Evolutionary conservation across 2,329 filamentous ascomycete genomes (phyloP).

Genomic region (Trichoderma sp.): DNA sequence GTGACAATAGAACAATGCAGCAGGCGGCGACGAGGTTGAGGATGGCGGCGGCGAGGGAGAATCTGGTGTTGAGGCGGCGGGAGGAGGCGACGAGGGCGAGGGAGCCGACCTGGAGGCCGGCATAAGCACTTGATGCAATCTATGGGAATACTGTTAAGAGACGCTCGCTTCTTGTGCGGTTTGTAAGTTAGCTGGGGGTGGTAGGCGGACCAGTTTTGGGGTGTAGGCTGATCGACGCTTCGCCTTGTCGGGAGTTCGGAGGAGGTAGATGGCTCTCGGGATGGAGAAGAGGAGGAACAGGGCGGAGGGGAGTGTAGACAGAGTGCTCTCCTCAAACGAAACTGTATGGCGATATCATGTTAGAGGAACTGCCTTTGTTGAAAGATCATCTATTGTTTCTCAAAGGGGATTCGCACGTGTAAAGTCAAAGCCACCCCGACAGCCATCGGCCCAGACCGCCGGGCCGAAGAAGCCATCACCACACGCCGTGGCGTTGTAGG

Average conservation of each 20-base stretch:
- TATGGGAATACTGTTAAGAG: conserved; percentile 14
- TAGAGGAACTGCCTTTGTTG: conserved; percentile 18
- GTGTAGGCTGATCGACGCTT: conserved; percentile 36
- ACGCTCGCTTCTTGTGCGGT: background rate
- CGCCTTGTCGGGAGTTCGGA: conserved; percentile 33
- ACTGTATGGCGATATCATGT: conserved; percentile 31
- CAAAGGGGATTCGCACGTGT: conserved; percentile 32
- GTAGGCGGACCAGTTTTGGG: conserved; percentile 34
- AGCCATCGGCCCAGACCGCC: conserved; percentile 36
- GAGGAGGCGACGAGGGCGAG: conserved; percentile 35
- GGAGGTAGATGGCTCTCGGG: conserved; percentile 35
- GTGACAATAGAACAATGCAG: conserved; percentile 36
- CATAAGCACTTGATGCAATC: conserved; percentile 34
- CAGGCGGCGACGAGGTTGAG: conserved; percentile 37
- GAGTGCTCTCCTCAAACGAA: conserved; percentile 39
- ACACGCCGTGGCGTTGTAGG: conserved; percentile 31
- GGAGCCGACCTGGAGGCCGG: conserved; percentile 35
- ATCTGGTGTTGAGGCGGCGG: conserved; percentile 35
- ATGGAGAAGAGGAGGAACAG: conserved; percentile 35
- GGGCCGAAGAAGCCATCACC: conserved; percentile 39
- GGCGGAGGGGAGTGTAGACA: conserved; percentile 34
- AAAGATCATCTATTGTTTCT: too few species aligned
- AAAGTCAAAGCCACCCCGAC: conserved; percentile 41
- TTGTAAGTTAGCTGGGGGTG: background rate
- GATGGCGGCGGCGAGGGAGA: conserved; percentile 38